phyloP scores from a whole-genome alignment of 805 yeast species.

The Kluyveromyces siamensis region DNA sequence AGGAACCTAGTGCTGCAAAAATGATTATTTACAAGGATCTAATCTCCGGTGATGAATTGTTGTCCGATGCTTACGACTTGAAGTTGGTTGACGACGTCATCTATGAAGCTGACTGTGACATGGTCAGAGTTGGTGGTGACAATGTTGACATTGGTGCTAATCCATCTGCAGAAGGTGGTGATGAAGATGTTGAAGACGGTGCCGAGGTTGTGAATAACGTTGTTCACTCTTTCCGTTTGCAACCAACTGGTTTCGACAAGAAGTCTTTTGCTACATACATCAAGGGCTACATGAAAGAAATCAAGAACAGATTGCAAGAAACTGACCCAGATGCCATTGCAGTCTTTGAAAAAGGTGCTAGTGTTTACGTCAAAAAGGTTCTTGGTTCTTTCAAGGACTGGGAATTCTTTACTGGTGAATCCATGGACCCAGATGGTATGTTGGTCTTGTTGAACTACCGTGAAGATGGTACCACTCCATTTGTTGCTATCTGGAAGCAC shows the following conservation, averaged over 20 bases:
- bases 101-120: conserved; percentile 92
- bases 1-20: not conserved
- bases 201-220: conserved; percentile 93
- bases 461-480: conserved; percentile 98
- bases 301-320: conserved; percentile 89
- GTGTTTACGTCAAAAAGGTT: conserved; percentile 91
- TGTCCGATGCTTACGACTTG: conserved; percentile 95
- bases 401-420: conserved; percentile 99
- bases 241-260: conserved; percentile 93
- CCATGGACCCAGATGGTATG: conserved; percentile 99
- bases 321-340: conserved; percentile 78
- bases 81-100: conserved; percentile 82
- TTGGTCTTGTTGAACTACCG: conserved; percentile 97
- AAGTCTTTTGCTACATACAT: conserved; percentile 94
- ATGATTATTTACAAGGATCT: conserved; percentile 55
- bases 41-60: conserved; percentile 88
- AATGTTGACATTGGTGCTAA: conserved; percentile 98
- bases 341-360: conserved; percentile 95
- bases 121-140: conserved; percentile 84
- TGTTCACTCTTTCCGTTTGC: conserved; percentile 97
- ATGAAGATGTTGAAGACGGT: conserved; percentile 69
- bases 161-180: conserved; percentile 97
- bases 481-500: conserved; percentile 97
- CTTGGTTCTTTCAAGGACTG: conserved; percentile 94
- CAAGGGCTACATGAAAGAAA: conserved; percentile 97